These are phyloP conservation scores for Tricholoma flavovirens DNA, from an alignment of 768 basidiomycete genomes.

Conservation along the genomic window DNA sequence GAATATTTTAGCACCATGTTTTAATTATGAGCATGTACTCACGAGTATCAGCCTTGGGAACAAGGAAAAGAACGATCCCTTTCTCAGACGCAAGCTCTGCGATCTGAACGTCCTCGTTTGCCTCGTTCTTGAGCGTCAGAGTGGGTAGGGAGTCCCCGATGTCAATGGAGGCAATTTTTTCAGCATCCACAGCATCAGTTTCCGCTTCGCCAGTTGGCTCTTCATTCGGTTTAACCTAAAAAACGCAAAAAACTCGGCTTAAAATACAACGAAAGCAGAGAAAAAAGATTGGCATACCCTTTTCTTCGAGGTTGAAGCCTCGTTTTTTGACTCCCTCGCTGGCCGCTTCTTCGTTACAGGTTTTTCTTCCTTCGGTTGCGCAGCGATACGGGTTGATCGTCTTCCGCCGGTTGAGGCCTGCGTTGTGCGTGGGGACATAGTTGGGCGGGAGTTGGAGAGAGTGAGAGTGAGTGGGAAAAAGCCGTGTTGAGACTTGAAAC, in stretches of 20 bases:
- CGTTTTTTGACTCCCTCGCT: conserved; percentile 26
- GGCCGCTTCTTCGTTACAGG: conserved; percentile 33
- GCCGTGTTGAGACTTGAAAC: neutral
- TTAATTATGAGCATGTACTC: conserved; percentile 20
- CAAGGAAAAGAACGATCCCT: conserved; percentile 77
- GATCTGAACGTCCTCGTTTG: conserved; percentile 72
- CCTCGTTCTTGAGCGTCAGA: conserved; percentile 77
- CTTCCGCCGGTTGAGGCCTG: conserved; percentile 26
- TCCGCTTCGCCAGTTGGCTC: conserved; percentile 22
- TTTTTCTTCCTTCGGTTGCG: conserved; percentile 36
- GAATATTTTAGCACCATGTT: neutral
- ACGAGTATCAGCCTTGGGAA: conserved; percentile 90
- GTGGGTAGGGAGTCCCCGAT: conserved; percentile 74
- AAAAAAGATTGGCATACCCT: conserved; percentile 14
- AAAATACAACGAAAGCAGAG: conserved; percentile 7
- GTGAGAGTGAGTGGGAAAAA: conserved; percentile 4
- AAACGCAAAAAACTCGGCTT: conserved; percentile 5
- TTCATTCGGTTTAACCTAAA: conserved; percentile 30
- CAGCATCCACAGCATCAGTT: conserved; percentile 2
- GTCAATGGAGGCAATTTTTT: conserved; percentile 41
- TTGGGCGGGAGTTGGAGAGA: conserved; percentile 11
- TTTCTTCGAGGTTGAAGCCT: conserved; percentile 35
- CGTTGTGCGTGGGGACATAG: conserved; percentile 32
- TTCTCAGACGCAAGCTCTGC: conserved; percentile 56
- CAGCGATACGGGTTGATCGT: conserved; percentile 52